A percentile compares a stretch with the other conserved stretches of the same genome.
Evolutionary conservation across 768 basidiomycete genomes (phyloP).

Genomic region (Mycena rosella): DNA sequence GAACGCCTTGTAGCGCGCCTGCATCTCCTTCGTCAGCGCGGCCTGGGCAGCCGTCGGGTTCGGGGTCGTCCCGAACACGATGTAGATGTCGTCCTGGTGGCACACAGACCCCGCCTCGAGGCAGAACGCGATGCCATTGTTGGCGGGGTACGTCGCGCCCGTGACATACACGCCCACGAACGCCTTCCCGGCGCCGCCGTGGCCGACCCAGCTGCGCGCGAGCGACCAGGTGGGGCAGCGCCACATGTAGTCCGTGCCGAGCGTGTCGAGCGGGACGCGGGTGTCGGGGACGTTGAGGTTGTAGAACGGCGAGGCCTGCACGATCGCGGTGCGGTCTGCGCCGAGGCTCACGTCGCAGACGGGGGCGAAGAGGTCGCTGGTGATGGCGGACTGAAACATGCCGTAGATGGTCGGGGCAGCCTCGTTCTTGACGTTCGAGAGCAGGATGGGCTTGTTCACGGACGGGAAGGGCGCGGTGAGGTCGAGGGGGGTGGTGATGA

Average conservation of each 20-base stretch:
- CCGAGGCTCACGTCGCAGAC: constrained; percentile 63
- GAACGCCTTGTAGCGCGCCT: constrained; percentile 78
- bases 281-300: constrained; percentile 56
- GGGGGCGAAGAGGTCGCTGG: constrained; percentile 51
- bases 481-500: constrained; percentile 77
- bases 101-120: constrained; percentile 70
- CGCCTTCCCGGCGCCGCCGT: constrained; percentile 78
- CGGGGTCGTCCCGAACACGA: constrained; percentile 74
- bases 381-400: constrained; percentile 54
- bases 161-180: constrained; percentile 75
- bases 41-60: constrained; percentile 69
- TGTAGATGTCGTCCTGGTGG: constrained; percentile 87
- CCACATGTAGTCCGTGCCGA: constrained; percentile 81
- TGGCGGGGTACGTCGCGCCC: constrained; percentile 81
- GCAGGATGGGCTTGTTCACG: constrained; percentile 73
- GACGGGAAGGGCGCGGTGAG: constrained; percentile 69
- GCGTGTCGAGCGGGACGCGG: constrained; percentile 64
- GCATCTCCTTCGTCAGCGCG: constrained; percentile 73
- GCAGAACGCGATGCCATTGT: constrained; percentile 69
- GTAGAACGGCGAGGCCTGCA: constrained; percentile 65
- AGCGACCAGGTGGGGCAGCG: constrained; percentile 81
- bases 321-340: constrained; percentile 52
- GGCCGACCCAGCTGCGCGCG: constrained; percentile 72
- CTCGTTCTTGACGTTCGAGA: constrained; percentile 81
- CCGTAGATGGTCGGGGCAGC: constrained; percentile 73